phyloP scores from a whole-genome alignment of 2,329 filamentous ascomycete genomes.

The Amesomyces nigricolor region DNA sequence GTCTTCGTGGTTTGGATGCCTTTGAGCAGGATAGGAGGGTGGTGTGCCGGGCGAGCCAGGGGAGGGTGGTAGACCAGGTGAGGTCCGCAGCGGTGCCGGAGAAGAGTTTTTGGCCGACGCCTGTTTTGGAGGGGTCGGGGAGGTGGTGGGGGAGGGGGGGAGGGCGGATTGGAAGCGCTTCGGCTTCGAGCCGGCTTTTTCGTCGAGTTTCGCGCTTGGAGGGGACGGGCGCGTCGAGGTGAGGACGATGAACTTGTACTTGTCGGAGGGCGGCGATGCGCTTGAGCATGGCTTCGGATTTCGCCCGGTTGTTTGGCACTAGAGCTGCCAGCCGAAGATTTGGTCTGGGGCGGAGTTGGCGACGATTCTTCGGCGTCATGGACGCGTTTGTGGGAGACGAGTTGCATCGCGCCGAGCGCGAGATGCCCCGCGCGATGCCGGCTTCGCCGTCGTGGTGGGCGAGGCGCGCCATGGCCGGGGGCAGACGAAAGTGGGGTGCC shows the following conservation, averaged over 20 bases:
- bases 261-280: constrained; percentile 66
- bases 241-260: constrained; percentile 78
- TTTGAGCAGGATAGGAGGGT: constrained; percentile 81
- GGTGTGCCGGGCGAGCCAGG: constrained; percentile 79
- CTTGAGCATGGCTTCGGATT: constrained; percentile 73
- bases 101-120: constrained; percentile 76
- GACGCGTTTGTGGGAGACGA: constrained; percentile 89
- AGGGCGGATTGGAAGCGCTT: constrained; percentile 39
- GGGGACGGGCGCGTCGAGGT: constrained; percentile 90
- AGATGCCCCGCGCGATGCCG: constrained; percentile 76
- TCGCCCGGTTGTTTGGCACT: constrained; percentile 80
- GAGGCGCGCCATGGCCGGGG: constrained; percentile 85
- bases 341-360: constrained; percentile 64
- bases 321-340: constrained; percentile 91
- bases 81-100: constrained; percentile 80
- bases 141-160: constrained; percentile 36
- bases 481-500: constrained; percentile 72
- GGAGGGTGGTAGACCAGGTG: constrained; percentile 76
- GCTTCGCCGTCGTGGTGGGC: constrained; percentile 80
- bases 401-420: constrained; percentile 69
- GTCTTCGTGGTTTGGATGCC: constrained; percentile 94
- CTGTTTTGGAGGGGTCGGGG: constrained; percentile 46
- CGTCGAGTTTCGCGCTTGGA: constrained; percentile 87
- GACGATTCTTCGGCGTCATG: constrained; percentile 88
- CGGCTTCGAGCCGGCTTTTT: constrained; percentile 59